Conservation (phyloP, 257 asterid species). For the Solanum etuberosum region DNA sequence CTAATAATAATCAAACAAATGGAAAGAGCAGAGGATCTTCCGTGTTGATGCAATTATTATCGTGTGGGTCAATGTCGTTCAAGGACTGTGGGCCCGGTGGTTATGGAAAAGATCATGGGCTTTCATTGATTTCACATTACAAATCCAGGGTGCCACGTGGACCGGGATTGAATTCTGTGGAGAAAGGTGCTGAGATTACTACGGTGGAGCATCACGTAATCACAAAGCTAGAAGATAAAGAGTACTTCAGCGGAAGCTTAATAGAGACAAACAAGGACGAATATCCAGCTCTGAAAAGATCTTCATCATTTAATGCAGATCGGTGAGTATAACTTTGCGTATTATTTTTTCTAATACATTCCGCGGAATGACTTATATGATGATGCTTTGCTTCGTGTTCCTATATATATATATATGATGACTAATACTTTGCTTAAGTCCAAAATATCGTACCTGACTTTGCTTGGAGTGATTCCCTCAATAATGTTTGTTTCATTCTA, state of each 20-base stretch:
- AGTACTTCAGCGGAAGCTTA: constrained; percentile 64
- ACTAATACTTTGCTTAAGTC: background rate
- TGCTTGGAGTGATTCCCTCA: background rate
- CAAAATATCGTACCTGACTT: background rate
- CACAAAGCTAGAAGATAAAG: constrained; percentile 50
- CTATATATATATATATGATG: background rate
- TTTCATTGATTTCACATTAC: constrained; percentile 33
- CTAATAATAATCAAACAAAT: background rate
- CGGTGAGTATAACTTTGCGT: constrained; percentile 15
- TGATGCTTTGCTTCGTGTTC: background rate
- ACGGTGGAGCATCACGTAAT: background rate
- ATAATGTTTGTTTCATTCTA: background rate
- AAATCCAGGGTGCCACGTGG: constrained; percentile 34
- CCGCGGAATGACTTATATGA: background rate
- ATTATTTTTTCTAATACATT: background rate
- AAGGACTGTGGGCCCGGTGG: constrained; percentile 47
- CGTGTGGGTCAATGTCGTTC: constrained; percentile 51
- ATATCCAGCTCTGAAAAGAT: constrained; percentile 48
- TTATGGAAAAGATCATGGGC: constrained; percentile 6
- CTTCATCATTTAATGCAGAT: constrained; percentile 68
- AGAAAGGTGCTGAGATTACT: background rate
- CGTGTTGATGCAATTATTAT: constrained; percentile 45
- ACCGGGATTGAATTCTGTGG: background rate
- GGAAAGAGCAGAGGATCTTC: constrained; percentile 23
- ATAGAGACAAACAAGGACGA: constrained; percentile 52